Evolutionary conservation across 345 rosid species (phyloP).

Genomic region (Passiflora organensis): DNA sequence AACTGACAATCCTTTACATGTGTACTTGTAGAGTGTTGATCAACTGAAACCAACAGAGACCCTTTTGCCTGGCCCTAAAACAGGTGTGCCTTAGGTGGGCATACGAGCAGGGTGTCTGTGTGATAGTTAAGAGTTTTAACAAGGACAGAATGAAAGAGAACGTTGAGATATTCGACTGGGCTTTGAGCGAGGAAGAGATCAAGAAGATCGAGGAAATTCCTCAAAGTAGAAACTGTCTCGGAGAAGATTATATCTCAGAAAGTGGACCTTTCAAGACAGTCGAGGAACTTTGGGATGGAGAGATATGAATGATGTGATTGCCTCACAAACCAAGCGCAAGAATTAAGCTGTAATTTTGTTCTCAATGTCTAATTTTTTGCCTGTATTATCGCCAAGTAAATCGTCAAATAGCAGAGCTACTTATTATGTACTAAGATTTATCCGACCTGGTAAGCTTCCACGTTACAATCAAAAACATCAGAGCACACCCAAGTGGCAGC

Average conservation of each 20-base stretch:
- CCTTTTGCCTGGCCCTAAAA: background rate
- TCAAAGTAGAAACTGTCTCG: constrained; percentile 36
- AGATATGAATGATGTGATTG: constrained; percentile 17
- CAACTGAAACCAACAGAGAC: no score
- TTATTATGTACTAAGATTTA: no score
- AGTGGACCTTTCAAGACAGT: constrained; percentile 34
- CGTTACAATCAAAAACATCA: no score
- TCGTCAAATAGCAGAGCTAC: no score
- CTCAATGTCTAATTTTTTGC: background rate
- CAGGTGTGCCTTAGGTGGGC: constrained; percentile 55
- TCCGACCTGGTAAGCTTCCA: no score
- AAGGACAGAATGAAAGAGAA: constrained; percentile 52
- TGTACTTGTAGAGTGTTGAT: no score
- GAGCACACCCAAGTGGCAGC: no score
- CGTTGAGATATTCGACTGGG: constrained; percentile 54
- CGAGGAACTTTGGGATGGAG: constrained; percentile 47
- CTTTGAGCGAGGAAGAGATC: constrained; percentile 38
- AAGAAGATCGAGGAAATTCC: constrained; percentile 39
- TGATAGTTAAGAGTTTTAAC: constrained; percentile 55
- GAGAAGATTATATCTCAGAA: constrained; percentile 27
- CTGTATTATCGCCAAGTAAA: no score
- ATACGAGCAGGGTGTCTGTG: constrained; percentile 41
- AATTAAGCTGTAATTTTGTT: background rate
- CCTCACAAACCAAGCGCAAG: background rate
- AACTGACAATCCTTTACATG: background rate